Conservation (phyloP, 768 basidiomycete species). For the Leccinum fibrillosum region DNA sequence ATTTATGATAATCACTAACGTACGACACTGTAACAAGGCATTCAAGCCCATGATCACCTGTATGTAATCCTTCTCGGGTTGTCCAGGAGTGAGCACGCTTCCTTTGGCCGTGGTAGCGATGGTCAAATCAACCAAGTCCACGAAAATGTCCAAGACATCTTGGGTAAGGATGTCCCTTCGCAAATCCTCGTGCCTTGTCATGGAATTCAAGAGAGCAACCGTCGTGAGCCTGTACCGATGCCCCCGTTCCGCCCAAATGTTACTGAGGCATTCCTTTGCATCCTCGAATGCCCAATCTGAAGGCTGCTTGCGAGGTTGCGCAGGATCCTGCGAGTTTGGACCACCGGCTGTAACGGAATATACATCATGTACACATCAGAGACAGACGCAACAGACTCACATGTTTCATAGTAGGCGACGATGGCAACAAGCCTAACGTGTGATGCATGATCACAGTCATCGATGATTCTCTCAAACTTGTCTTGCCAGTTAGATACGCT, state of each 20-base stretch:
- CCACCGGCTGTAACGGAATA: not conserved
- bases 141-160: constrained; percentile 8
- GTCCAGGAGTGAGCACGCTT: not conserved
- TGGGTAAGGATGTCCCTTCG: constrained; percentile 13
- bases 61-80: constrained; percentile 1
- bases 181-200: constrained; percentile 14
- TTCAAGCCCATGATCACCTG: constrained; percentile 20
- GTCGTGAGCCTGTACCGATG: constrained; percentile 19
- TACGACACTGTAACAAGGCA: constrained; percentile 16
- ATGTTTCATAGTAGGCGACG: constrained; percentile 19
- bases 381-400: constrained; percentile 3
- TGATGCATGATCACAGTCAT: not conserved
- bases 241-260: constrained; percentile 6
- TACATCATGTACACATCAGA: not conserved
- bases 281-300: not conserved
- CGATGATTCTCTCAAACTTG: constrained; percentile 7
- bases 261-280: constrained; percentile 12
- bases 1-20: not conserved
- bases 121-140: constrained; percentile 15
- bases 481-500: constrained; percentile 8
- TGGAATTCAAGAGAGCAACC: constrained; percentile 18
- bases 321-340: not conserved
- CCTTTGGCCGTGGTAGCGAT: not conserved
- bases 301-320: not conserved
- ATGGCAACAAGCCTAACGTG: constrained; percentile 20